Evolutionary conservation across 768 basidiomycete species (phyloP).

Genomic region (Calocybe indica): DNA sequence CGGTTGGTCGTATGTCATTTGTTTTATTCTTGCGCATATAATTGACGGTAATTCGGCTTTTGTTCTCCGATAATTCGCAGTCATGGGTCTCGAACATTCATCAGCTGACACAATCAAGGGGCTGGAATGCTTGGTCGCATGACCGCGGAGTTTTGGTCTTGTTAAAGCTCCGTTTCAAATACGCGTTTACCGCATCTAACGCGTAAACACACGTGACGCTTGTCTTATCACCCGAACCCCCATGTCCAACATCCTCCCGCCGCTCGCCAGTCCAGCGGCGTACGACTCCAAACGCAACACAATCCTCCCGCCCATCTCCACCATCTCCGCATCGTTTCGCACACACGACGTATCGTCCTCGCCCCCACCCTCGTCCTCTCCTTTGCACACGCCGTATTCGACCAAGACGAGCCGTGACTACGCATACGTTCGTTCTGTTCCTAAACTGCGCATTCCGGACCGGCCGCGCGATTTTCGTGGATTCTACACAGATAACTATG

Average conservation of each 20-base stretch:
- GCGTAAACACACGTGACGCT: conserved; percentile 33
- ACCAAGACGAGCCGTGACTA: conserved; percentile 17
- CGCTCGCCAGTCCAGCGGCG: conserved; percentile 17
- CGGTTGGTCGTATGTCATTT: too few species aligned
- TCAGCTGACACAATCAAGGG: too few species aligned
- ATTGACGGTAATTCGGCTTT: too few species aligned
- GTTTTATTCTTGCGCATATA: too few species aligned
- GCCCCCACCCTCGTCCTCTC: conserved; percentile 31
- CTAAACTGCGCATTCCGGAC: conserved; percentile 16
- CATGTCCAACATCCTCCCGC: conserved; percentile 31
- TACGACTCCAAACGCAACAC: not conserved
- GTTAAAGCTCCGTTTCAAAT: conserved; percentile 30
- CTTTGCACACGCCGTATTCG: conserved; percentile 29
- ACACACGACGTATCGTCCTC: conserved; percentile 19
- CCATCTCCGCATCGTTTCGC: too few species aligned
- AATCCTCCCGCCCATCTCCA: too few species aligned
- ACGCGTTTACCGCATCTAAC: conserved; percentile 36
- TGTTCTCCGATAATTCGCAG: too few species aligned
- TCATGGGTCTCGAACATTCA: too few species aligned
- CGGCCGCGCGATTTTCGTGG: conserved; percentile 10
- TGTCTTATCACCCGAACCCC: conserved; percentile 39
- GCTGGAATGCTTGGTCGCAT: conserved; percentile 15
- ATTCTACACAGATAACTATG: conserved; percentile 20
- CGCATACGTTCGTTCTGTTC: conserved; percentile 30
- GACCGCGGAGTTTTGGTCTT: conserved; percentile 19